These are phyloP conservation scores for Penicillium italicum DNA, from an alignment of 2,329 filamentous ascomycete species.

Conservation along the genomic window DNA sequence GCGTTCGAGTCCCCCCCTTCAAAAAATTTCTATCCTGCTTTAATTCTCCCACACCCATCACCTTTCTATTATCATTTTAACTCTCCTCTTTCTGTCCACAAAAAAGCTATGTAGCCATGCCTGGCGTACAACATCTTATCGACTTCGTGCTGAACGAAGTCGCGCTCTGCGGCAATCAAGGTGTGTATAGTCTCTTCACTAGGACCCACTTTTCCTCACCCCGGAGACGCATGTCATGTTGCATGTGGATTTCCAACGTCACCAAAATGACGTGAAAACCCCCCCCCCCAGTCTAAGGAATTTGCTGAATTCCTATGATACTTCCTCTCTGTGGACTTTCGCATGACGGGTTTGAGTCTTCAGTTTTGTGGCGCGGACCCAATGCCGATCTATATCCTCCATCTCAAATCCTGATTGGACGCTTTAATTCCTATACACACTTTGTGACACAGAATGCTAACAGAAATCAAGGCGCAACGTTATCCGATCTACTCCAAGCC, in stretches of 20 bases:
- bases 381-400: neutral
- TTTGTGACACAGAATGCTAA: slow-evolving; percentile 18
- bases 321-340: neutral
- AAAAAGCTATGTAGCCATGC: slow-evolving; percentile 36
- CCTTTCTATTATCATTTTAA: slow-evolving; percentile 1
- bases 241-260: slow-evolving; percentile 1
- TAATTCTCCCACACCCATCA: neutral
- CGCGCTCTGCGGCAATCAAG: slow-evolving; percentile 56
- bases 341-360: neutral
- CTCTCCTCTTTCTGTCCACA: neutral
- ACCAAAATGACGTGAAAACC: neutral
- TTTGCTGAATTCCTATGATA: neutral
- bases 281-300: neutral
- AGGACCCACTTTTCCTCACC: slow-evolving; percentile 22
- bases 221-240: slow-evolving; percentile 6
- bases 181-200: slow-evolving; percentile 42
- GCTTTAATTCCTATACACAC: neutral
- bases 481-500: slow-evolving; percentile 34
- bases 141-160: slow-evolving; percentile 58
- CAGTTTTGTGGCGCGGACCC: neutral
- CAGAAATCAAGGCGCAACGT: slow-evolving; percentile 32
- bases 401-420: neutral
- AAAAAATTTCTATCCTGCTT: slow-evolving; percentile 15
- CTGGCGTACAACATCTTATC: slow-evolving; percentile 55
- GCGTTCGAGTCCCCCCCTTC: slow-evolving; percentile 32